Evolutionary conservation across 768 basidiomycete genomes (phyloP).

Genomic region (Leccinellum luteum): DNA sequence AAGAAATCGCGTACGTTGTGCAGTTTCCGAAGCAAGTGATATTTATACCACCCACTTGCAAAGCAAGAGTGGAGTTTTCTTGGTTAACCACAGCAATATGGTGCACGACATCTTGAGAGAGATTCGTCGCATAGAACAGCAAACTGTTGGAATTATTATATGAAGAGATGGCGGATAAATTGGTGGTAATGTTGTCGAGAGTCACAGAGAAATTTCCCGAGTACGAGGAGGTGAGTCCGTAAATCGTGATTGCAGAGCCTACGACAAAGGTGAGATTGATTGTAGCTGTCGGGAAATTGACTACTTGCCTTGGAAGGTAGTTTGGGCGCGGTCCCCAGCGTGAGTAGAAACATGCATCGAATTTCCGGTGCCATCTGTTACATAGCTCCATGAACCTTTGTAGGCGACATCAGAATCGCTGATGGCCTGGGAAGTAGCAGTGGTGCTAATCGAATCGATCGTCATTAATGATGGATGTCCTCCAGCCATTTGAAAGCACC

Average conservation of each 20-base stretch:
- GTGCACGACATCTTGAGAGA: constrained; percentile 51
- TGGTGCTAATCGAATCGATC: constrained; percentile 32
- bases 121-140: constrained; percentile 61
- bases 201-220: constrained; percentile 59
- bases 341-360: constrained; percentile 34
- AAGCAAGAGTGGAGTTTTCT: constrained; percentile 48
- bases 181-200: constrained; percentile 49
- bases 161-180: constrained; percentile 50
- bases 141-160: constrained; percentile 51
- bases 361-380: constrained; percentile 30
- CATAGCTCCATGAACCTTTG: constrained; percentile 53
- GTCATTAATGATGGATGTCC: constrained; percentile 18
- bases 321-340: constrained; percentile 44
- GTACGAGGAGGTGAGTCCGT: constrained; percentile 55
- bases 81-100: constrained; percentile 54
- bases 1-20: constrained; percentile 31
- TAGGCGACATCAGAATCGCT: constrained; percentile 49
- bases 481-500: neutral
- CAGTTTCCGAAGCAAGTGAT: constrained; percentile 37
- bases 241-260: constrained; percentile 64
- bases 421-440: constrained; percentile 36
- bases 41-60: constrained; percentile 51
- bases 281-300: neutral
- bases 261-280: constrained; percentile 1
- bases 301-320: constrained; percentile 48